phyloP scores from a whole-genome alignment of 2,329 filamentous ascomycete species.

The Xylaria polymorpha region DNA sequence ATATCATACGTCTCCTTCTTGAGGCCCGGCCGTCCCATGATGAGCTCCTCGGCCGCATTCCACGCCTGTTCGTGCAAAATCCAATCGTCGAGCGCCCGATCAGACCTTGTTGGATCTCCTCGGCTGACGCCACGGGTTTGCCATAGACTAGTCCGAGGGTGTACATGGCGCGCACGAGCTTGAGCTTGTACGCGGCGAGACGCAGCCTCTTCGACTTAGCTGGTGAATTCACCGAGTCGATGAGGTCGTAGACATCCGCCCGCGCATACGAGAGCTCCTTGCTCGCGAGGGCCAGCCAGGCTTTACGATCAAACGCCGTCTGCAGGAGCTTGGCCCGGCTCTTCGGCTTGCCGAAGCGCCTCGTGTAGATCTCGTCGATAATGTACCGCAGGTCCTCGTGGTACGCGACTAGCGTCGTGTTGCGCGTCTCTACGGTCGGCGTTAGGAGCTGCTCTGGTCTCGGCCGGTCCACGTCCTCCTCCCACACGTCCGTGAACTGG shows the following conservation, averaged over 20 bases:
- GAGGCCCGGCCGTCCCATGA: background rate
- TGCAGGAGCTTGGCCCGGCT: conserved; percentile 15
- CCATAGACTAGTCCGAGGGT: conserved; percentile 21
- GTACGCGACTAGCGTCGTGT: conserved; percentile 8
- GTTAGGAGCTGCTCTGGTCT: conserved; percentile 12
- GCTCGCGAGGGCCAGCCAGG: conserved; percentile 4
- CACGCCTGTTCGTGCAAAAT: conserved; percentile 30
- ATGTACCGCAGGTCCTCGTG: conserved; percentile 3
- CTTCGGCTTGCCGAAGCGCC: conserved; percentile 11
- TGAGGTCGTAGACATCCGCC: background rate
- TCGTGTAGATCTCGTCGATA: conserved; percentile 26
- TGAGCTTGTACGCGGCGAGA: conserved; percentile 23
- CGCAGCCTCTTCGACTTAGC: conserved; percentile 21
- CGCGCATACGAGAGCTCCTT: conserved; percentile 10
- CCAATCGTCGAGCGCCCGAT: conserved; percentile 23
- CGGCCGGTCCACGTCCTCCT: background rate
- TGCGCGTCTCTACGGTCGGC: conserved; percentile 21
- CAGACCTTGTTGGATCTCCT: conserved; percentile 12
- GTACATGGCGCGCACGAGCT: conserved; percentile 22
- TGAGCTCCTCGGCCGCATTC: conserved; percentile 17
- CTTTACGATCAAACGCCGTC: conserved; percentile 2
- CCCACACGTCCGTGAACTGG: background rate
- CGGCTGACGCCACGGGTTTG: background rate
- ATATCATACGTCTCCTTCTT: background rate
- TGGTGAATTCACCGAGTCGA: conserved; percentile 1